Evolutionary conservation across 2,329 filamentous ascomycete genomes (phyloP), one percentile per base, ranked within the genome.

Genomic region (Aspergillus novofumigatus): DNA sequence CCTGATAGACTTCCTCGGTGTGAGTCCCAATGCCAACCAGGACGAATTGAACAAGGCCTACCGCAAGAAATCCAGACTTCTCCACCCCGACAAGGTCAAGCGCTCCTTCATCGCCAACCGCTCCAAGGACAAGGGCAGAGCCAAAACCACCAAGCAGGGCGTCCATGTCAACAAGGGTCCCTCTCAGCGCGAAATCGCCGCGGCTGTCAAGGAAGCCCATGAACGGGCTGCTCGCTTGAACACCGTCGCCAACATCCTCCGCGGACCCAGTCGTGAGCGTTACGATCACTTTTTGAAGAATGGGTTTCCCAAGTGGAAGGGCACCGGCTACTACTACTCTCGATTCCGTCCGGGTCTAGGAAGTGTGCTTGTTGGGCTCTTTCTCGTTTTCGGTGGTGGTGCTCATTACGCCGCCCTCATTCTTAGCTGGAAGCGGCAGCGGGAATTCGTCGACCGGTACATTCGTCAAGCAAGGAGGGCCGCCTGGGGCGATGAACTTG

Each of bases 301-400:
- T 75, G 94, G 94, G 60, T 99, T 99, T 79, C 94, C 94, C 32
- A 86, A 85, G 55, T 99, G 94, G 94, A 92, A 93, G 79, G 94
- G 94, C 57, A 97, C 93, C 48, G 93, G 94, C 61, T 99, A 99
- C 83, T 99, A 97, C 83, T 99, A 99, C 80, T 87, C 86, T 68
- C 87, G 94, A 57, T 97, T 93, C 82, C 86, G 94, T 21, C 94
- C 94, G 1, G 94, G 94, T 8, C 80, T 97, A 48, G 91, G 91
- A 58, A 90, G 90, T 14, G 94, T 96, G 49, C 75, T 97, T 52
- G 59, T 88, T 26, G 92, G 93, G 50, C 78, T 96, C 44, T 91
- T 97, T 75, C 73, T 96, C 61, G 84, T 91, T 53, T 85, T 89
- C 52, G 93, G 92, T 56, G 94, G 94, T 61, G 90, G 81, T 29